phyloP scores from a whole-genome alignment of 2,329 filamentous ascomycete genomes.

The Microascus cirrosus region DNA sequence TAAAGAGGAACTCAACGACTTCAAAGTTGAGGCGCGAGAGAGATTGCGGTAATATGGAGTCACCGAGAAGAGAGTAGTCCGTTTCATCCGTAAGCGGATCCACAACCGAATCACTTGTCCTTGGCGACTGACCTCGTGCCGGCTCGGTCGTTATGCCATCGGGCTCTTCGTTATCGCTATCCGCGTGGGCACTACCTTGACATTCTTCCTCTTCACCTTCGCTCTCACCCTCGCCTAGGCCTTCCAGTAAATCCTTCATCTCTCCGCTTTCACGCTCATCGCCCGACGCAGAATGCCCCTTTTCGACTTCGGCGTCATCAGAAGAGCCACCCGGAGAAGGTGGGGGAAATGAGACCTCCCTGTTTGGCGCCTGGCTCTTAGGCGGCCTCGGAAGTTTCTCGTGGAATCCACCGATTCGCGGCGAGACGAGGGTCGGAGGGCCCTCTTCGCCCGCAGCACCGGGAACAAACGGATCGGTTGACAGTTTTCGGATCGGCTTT shows the following conservation, averaged over 20 bases:
- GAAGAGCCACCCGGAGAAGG: slow-evolving; percentile 3
- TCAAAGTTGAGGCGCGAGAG: slow-evolving; percentile 41
- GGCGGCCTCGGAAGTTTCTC: slow-evolving; percentile 23
- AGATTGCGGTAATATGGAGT: slow-evolving; percentile 39
- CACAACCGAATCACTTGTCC: not conserved
- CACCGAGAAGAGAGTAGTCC: not conserved
- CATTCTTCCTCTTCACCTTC: not conserved
- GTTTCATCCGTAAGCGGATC: not conserved
- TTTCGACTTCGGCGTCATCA: slow-evolving; percentile 1
- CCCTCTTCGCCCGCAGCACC: slow-evolving; percentile 16
- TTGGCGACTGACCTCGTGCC: not conserved
- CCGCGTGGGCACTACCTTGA: slow-evolving; percentile 10
- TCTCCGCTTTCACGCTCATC: not conserved
- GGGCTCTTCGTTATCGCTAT: slow-evolving; percentile 8
- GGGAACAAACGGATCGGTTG: slow-evolving; percentile 18
- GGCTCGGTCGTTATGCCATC: not conserved
- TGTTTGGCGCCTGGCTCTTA: slow-evolving; percentile 10
- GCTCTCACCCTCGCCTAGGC: not conserved
- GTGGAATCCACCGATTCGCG: slow-evolving; percentile 16
- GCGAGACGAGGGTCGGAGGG: slow-evolving; percentile 15
- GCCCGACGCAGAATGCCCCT: not conserved
- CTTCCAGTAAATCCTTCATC: not conserved
- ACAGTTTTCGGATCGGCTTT: slow-evolving; percentile 17
- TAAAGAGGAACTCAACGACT: slow-evolving; percentile 48
- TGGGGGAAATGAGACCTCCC: not conserved